Percentiles rank a stretch among this genome's conserved stretches.
Evolutionary conservation across 2,329 filamentous ascomycete genomes (phyloP).

Genomic region (Coniochaeta ligniaria): DNA sequence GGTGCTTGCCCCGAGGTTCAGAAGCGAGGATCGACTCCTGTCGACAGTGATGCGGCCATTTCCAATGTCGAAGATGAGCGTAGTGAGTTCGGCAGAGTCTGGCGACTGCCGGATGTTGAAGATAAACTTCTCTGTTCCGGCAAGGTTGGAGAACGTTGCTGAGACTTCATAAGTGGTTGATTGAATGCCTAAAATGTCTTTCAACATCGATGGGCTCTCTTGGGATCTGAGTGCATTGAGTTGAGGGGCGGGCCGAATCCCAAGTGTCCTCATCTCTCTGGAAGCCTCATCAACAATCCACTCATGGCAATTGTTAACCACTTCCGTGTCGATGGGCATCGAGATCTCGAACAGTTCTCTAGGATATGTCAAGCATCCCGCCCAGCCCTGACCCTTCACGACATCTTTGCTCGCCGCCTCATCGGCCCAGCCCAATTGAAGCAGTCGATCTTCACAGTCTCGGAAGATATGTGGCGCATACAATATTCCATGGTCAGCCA

Average conservation of each 20-base stretch:
- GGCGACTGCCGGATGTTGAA: background rate
- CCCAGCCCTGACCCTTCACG: background rate
- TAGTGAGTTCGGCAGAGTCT: constrained; percentile 8
- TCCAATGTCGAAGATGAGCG: constrained; percentile 9
- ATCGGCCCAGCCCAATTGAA: background rate
- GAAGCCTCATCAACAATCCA: background rate
- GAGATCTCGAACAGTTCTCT: background rate
- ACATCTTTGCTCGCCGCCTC: background rate
- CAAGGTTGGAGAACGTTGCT: background rate
- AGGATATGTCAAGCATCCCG: background rate
- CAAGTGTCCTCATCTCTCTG: background rate
- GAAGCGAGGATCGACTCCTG: constrained; percentile 9
- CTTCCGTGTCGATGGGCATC: background rate
- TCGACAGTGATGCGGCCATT: constrained; percentile 11
- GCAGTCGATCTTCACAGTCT: constrained; percentile 6
- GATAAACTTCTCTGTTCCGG: background rate
- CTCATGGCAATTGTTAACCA: background rate
- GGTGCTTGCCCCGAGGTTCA: background rate
- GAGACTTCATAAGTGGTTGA: background rate
- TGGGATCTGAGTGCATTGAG: background rate
- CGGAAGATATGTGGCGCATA: constrained; percentile 16
- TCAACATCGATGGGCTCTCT: background rate
- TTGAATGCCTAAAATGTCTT: background rate
- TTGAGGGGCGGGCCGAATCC: background rate
- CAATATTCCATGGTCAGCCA: constrained; percentile 12